A percentile compares a stretch with the other conserved stretches of the same genome.
Conservation (phyloP, 176 grass and related monocot species). For the Dactylis glomerata region DNA sequence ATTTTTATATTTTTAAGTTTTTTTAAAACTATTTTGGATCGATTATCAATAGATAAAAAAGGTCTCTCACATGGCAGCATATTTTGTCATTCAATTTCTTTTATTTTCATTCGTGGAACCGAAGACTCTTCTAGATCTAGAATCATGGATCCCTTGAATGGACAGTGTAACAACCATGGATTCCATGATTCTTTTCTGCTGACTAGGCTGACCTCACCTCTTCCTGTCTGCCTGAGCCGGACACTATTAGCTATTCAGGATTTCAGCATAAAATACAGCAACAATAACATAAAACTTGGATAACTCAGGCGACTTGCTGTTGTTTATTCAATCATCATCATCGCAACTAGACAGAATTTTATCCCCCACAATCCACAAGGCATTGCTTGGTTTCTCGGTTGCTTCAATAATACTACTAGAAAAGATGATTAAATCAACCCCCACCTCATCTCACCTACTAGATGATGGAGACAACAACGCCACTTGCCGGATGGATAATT, state of each 20-base stretch:
- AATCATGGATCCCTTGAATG: background rate
- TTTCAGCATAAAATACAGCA: background rate
- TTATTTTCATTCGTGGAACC: background rate
- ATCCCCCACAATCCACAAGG: background rate
- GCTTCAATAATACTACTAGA: background rate
- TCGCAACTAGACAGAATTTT: background rate
- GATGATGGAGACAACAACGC: background rate
- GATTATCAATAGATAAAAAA: too few species aligned
- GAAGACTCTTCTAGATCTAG: background rate
- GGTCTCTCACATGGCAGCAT: background rate
- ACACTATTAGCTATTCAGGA: background rate
- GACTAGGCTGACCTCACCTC: background rate
- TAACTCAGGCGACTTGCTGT: background rate
- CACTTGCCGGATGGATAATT: slow-evolving; percentile 5
- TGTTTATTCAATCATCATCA: slow-evolving; percentile 9
- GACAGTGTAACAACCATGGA: background rate
- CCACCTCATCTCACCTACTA: background rate
- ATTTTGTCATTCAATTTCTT: background rate
- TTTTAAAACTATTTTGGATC: too few species aligned
- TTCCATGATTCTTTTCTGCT: slow-evolving; percentile 2
- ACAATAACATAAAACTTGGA: background rate
- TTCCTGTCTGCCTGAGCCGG: background rate
- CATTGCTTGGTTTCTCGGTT: background rate
- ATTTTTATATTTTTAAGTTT: too few species aligned
- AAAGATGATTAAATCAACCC: background rate